phyloP scores from a whole-genome alignment of 2,329 filamentous ascomycete genomes.

The Chaetomium sp. region DNA sequence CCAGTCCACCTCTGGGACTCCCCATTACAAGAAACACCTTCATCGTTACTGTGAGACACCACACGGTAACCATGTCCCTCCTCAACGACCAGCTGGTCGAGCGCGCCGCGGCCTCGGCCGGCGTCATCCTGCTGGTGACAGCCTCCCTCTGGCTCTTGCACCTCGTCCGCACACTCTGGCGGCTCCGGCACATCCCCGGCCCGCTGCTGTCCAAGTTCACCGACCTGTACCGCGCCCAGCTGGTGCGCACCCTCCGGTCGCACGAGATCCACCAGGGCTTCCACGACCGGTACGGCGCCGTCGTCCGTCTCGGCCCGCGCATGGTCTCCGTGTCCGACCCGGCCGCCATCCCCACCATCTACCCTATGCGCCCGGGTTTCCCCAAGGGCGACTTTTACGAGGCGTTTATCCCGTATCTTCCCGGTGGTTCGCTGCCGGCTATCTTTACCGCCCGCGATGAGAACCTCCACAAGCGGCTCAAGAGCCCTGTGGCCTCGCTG shows the following conservation, averaged over 20 bases:
- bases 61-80: no score
- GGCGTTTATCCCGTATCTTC: no score
- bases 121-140: no score
- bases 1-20: no score
- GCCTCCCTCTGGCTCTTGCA: no score
- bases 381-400: not conserved
- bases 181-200: constrained; percentile 7
- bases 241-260: not conserved
- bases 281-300: constrained; percentile 9
- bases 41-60: no score
- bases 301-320: constrained; percentile 12
- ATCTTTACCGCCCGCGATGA: not conserved
- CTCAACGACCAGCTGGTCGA: no score
- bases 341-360: constrained; percentile 5
- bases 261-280: not conserved
- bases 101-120: no score
- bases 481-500: not conserved
- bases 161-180: no score
- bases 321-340: constrained; percentile 3
- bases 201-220: constrained; percentile 14
- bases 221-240: not conserved
- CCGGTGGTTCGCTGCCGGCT: not conserved
- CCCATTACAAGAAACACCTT: no score
- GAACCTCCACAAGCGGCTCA: constrained; percentile 34
- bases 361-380: not conserved